These are phyloP conservation scores for Crithidia acanthocephali DNA, from an alignment of 208 protist species.

Conservation along the genomic window DNA sequence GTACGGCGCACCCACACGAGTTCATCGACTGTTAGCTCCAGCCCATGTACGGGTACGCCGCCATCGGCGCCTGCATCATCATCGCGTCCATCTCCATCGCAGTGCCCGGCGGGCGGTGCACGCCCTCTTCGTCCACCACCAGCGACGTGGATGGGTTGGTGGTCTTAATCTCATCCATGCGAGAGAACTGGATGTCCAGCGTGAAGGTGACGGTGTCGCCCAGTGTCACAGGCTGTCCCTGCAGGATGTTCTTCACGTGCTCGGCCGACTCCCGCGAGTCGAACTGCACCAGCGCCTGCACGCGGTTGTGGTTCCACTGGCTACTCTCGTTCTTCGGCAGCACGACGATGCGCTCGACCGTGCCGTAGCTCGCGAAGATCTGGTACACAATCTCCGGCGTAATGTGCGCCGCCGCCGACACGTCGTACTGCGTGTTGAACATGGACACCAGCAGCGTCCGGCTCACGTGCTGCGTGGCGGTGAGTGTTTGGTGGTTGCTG, in stretches of 20 bases:
- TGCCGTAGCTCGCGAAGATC: conserved; percentile 91
- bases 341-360: conserved; percentile 90
- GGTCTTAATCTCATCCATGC: conserved; percentile 92
- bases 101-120: conserved; percentile 44
- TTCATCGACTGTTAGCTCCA: conserved; percentile 35
- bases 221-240: conserved; percentile 91
- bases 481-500: conserved; percentile 91
- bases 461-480: conserved; percentile 87
- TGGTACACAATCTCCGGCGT: conserved; percentile 92
- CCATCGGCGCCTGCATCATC: conserved; percentile 31
- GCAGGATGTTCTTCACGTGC: conserved; percentile 89
- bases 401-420: conserved; percentile 80
- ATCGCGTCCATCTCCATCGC: conserved; percentile 27
- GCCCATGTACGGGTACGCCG: conserved; percentile 34
- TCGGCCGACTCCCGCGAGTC: conserved; percentile 76
- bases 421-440: conserved; percentile 94
- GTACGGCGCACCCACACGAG: too few species aligned
- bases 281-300: conserved; percentile 93
- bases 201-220: conserved; percentile 89
- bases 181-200: conserved; percentile 92
- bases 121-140: conserved; percentile 77
- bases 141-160: conserved; percentile 84
- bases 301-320: conserved; percentile 89
- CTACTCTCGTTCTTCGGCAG: conserved; percentile 92
- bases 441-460: conserved; percentile 92